Evolutionary conservation across 2,329 filamentous ascomycete genomes (phyloP).

Genomic region (Cadophora gregata): DNA sequence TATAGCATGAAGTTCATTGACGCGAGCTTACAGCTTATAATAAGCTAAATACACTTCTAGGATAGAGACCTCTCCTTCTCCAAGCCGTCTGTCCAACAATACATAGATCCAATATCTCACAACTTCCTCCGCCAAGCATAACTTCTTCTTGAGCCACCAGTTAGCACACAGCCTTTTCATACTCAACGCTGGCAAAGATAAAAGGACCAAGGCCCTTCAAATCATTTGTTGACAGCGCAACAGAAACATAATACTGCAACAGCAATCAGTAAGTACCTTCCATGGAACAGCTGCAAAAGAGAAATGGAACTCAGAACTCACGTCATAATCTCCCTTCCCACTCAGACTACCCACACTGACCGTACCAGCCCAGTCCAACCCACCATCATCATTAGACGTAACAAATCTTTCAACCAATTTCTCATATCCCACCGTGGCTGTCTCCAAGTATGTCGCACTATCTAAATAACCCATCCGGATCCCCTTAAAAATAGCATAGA

Average conservation of each 20-base stretch:
- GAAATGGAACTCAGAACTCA: constrained; percentile 21
- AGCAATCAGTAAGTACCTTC: constrained; percentile 4
- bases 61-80: background rate
- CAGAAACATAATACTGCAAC: constrained; percentile 36
- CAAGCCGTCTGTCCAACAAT: background rate
- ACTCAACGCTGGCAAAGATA: constrained; percentile 37
- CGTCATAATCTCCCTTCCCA: constrained; percentile 34
- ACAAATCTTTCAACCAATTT: constrained; percentile 35
- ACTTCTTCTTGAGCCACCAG: background rate
- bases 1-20: background rate
- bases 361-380: constrained; percentile 37
- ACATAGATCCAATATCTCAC: background rate
- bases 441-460: constrained; percentile 23
- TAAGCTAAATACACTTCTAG: background rate
- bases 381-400: constrained; percentile 22
- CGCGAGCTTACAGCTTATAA: background rate
- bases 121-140: background rate
- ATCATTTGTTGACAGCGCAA: constrained; percentile 33
- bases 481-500: constrained; percentile 48
- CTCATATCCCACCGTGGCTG: constrained; percentile 33
- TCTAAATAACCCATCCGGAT: constrained; percentile 45
- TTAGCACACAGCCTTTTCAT: constrained; percentile 26
- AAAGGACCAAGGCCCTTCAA: constrained; percentile 39
- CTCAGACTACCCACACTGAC: constrained; percentile 36
- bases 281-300: background rate